Evolutionary conservation across 768 basidiomycete species (phyloP), one percentile per base, ranked within the genome.

Genomic region (Kwoniella shandongensis): DNA sequence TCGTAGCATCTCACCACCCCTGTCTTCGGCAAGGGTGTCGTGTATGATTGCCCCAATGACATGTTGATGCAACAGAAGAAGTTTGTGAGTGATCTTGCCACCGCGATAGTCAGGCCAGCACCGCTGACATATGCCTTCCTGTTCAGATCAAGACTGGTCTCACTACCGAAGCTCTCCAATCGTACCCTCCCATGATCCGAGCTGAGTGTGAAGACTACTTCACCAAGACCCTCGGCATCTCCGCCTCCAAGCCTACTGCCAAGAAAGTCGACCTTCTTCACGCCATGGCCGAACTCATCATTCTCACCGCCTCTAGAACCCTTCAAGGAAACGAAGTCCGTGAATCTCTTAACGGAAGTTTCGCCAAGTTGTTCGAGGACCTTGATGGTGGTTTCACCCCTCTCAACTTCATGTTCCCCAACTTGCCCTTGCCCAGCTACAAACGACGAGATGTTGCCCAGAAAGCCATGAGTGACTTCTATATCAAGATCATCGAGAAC

Each of bases 61-160:
- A 79, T 88, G 42, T 86, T 99, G 77, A 98, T 99, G 93, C 92
- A 99, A 70, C 96, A 99, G 77, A 99, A 99, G 82, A 88, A 88
- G 74, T 97, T 97, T 72, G 87, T 67, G 35, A 64, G 73, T 63
- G 22, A 10, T 54, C 42, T 23, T 20, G 20, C 10, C 7, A 22
- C 11, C 15, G 42, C 20, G 11, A 22, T 8, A 22, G 26, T 12
- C 22, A 22, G 8, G 18, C 44, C 44, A 44, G 45, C 29, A 12
- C 4, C 32, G 10, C 13, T 48, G 27, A 10, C 48, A 32, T 49
- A 20, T 12, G 12, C 30, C 39, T 51, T 12, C 4, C 13, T 13
- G 47, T 27, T 35, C 47, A 69, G 67, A 76, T 98, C 77, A 99
- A 99, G 79, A 86, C 91, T 60, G 93, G 96, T 22, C 84, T 99